phyloP scores from a whole-genome alignment of 768 basidiomycete species.

The Suillus ampliporus region DNA sequence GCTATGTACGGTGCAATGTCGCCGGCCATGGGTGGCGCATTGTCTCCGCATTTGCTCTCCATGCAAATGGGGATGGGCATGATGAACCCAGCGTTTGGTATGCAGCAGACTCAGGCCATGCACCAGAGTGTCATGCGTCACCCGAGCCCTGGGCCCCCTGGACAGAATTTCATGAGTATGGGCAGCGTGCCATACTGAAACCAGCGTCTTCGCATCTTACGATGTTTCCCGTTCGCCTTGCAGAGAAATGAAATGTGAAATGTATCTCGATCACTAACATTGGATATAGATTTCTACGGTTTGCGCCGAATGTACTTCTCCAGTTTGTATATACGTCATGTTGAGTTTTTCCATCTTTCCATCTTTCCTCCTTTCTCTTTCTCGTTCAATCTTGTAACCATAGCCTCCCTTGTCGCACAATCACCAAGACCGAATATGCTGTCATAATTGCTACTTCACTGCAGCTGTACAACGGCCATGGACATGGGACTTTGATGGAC shows the following conservation, averaged over 20 bases:
- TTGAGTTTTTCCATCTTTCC: constrained; percentile 15
- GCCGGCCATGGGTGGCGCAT: constrained; percentile 34
- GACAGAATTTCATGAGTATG: constrained; percentile 53
- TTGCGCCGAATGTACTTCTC: constrained; percentile 13
- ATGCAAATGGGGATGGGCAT: constrained; percentile 59
- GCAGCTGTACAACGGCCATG: constrained; percentile 37
- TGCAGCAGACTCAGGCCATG: constrained; percentile 73
- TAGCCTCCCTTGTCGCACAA: constrained; percentile 15
- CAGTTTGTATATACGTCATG: constrained; percentile 8
- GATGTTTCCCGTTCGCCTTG: not conserved
- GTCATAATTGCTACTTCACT: constrained; percentile 31
- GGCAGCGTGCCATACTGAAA: constrained; percentile 39
- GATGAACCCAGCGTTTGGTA: constrained; percentile 56
- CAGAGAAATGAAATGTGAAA: not conserved
- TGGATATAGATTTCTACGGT: constrained; percentile 35
- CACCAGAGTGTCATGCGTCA: constrained; percentile 87
- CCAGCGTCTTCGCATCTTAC: constrained; percentile 10
- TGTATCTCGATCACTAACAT: constrained; percentile 8
- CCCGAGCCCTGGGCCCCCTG: constrained; percentile 66
- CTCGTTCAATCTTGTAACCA: constrained; percentile 17
- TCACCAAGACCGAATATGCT: constrained; percentile 16
- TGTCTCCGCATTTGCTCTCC: constrained; percentile 39
- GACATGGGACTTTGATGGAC: constrained; percentile 61
- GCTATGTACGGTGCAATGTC: constrained; percentile 43
- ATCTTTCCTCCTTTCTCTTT: constrained; percentile 25